Evolutionary conservation across 2,329 filamentous ascomycete genomes (phyloP), one percentile per base, ranked within the genome.

Genomic region (Tolypocladium paradoxum): DNA sequence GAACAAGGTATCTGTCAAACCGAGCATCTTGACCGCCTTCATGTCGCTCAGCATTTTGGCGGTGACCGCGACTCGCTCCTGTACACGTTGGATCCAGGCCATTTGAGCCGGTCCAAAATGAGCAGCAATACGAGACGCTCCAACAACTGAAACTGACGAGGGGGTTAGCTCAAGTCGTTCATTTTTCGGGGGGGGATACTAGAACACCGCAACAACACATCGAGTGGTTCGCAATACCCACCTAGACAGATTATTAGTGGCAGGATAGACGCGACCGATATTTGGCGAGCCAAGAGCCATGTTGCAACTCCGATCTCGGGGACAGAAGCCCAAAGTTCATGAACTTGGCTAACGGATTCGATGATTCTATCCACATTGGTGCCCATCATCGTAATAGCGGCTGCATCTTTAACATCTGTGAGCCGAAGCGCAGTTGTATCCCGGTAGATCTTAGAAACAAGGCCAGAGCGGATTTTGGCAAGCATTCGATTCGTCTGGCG

Each of bases 11-110:
- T 51, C 49, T 6, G 36, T 51, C 38, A 51, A 12, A 18, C 51
- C 50, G 3, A 53, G 50, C 48, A 53, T 45, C 33, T 55, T 50
- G 37, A 53, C 50, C 1, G 31, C 43, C 33, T 54, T 54, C 27
- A 54, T 54, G 49, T 52, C 38, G 34, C 34, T 31, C 1, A 54
- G n/a, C n/a, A 49, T 40, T 14, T 24, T 33, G 3, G 45, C 45
- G 6, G 49, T 52, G 14, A 51, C 45, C 2, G 43, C n/a, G n/a
- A 52, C 34, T 43, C 53, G 49, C 6, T 48, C 34, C 48, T 54
- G 49, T 5, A 54, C 43, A 24, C 49, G 24, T 18, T 38, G 6
- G 4, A 51, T 37, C 49, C 49, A 51, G 6, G 36, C 36, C n/a
- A n/a, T 45, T 11, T 45, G 49, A 43, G 49, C 49, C 18, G 49